Evolutionary conservation across 306 rosid genomes (phyloP).

Genomic region (Trifolium pratense): DNA sequence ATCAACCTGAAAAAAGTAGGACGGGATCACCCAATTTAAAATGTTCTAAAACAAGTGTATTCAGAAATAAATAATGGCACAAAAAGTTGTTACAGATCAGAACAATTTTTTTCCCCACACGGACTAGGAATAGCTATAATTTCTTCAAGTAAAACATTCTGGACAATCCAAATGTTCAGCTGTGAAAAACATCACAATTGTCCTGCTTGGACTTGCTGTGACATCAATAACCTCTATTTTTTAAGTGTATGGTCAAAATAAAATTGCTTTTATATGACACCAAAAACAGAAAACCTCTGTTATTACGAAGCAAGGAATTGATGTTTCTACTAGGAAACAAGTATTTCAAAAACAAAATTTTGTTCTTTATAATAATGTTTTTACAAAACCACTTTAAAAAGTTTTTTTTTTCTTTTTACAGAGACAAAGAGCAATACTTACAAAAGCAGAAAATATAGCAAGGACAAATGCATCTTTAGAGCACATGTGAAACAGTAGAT

Average conservation of each 20-base stretch:
- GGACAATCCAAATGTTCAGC: constrained; percentile 34
- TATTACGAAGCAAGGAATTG: constrained; percentile 18
- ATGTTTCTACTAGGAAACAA: constrained; percentile 1
- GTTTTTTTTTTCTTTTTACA: neutral
- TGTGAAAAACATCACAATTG: constrained; percentile 11
- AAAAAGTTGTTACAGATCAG: constrained; percentile 18
- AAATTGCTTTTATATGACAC: constrained; percentile 6
- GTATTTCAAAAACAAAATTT: constrained; percentile 1
- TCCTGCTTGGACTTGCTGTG: constrained; percentile 3
- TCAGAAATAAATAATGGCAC: constrained; percentile 15
- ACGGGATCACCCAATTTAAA: constrained; percentile 38
- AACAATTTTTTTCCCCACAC: neutral
- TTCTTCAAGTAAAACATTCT: constrained; percentile 26
- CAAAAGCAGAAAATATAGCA: constrained; percentile 14
- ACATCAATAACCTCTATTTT: constrained; percentile 17
- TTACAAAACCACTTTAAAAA: neutral
- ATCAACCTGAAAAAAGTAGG: constrained; percentile 67
- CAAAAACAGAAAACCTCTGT: constrained; percentile 9
- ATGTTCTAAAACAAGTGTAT: constrained; percentile 32
- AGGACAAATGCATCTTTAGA: constrained; percentile 14
- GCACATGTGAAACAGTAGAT: constrained; percentile 20
- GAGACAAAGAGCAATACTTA: neutral
- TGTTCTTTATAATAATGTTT: neutral
- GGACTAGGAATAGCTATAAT: neutral
- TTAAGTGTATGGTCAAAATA: neutral